These are phyloP conservation scores for Juncus inflexus DNA, from an alignment of 176 grass and related monocot species.

Conservation along the genomic window DNA sequence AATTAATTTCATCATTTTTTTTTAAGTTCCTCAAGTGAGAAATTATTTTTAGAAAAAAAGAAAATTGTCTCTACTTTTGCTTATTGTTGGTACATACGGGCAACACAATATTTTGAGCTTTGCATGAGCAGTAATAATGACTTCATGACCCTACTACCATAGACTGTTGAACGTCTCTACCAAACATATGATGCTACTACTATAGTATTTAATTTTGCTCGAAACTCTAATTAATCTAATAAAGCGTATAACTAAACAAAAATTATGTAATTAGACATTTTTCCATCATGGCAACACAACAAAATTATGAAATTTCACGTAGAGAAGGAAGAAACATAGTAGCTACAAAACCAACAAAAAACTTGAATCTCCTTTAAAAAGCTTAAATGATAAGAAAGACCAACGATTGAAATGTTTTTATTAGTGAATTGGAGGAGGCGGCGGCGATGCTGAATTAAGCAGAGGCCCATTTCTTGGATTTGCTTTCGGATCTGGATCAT, in stretches of 20 bases:
- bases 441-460: background rate
- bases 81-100: too few species aligned
- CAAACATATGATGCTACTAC: background rate
- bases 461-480: slow-evolving; percentile 18
- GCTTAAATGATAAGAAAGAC: background rate
- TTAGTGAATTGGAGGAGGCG: background rate
- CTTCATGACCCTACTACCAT: background rate
- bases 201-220: too few species aligned
- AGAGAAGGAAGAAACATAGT: slow-evolving; percentile 15
- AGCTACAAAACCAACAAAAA: background rate
- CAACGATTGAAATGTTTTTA: background rate
- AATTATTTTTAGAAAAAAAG: too few species aligned
- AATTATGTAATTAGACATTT: background rate
- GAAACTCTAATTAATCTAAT: background rate
- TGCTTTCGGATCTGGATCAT: background rate
- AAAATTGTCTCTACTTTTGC: too few species aligned
- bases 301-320: background rate
- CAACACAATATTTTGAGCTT: too few species aligned
- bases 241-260: too few species aligned
- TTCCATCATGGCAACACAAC: background rate
- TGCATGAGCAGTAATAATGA: background rate
- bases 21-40: too few species aligned
- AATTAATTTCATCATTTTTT: too few species aligned
- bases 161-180: background rate
- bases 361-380: background rate